Conservation (phyloP, 2,329 filamentous ascomycete species). For the Neofusicoccum laricinum region DNA sequence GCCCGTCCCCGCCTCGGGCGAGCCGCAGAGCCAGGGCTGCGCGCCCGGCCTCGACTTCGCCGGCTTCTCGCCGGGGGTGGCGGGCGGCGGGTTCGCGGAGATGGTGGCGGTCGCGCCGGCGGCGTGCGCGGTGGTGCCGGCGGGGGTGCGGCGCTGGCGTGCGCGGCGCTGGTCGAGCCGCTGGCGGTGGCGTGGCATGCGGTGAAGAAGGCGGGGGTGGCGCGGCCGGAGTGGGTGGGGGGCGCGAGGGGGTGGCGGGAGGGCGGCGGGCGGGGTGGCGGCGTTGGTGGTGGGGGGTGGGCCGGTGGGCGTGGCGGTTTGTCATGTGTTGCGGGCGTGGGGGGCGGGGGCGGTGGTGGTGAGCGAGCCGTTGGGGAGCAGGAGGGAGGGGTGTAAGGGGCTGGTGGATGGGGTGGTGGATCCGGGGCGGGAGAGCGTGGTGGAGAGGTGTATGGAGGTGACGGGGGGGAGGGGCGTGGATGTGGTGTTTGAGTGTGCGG, state of each 20-base stretch:
- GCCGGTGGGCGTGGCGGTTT: conserved; percentile 59
- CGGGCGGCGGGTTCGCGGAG: conserved; percentile 56
- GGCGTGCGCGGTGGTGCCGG: conserved; percentile 48
- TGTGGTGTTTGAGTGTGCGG: conserved; percentile 61
- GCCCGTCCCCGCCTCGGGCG: neutral
- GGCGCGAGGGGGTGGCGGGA: neutral
- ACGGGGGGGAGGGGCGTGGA: conserved; percentile 52
- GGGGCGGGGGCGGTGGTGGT: conserved; percentile 57
- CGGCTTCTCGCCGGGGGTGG: conserved; percentile 17
- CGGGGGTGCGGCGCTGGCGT: conserved; percentile 48
- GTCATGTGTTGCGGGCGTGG: conserved; percentile 41
- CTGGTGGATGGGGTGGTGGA: conserved; percentile 28
- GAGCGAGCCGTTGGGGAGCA: conserved; percentile 50
- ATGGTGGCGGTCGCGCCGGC: conserved; percentile 52
- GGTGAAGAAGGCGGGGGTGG: neutral
- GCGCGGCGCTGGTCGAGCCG: conserved; percentile 61
- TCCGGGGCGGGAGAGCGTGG: conserved; percentile 28
- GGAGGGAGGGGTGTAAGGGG: conserved; percentile 46
- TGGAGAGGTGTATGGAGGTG: conserved; percentile 25
- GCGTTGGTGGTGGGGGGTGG: conserved; percentile 60
- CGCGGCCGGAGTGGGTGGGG: neutral
- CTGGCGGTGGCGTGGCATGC: conserved; percentile 65
- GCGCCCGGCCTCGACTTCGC: conserved; percentile 23
- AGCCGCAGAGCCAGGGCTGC: conserved; percentile 24
- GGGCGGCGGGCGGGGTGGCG: conserved; percentile 38